Evolutionary conservation across 2,329 filamentous ascomycete species (phyloP).

Genomic region (Atkinsonella texensis): DNA sequence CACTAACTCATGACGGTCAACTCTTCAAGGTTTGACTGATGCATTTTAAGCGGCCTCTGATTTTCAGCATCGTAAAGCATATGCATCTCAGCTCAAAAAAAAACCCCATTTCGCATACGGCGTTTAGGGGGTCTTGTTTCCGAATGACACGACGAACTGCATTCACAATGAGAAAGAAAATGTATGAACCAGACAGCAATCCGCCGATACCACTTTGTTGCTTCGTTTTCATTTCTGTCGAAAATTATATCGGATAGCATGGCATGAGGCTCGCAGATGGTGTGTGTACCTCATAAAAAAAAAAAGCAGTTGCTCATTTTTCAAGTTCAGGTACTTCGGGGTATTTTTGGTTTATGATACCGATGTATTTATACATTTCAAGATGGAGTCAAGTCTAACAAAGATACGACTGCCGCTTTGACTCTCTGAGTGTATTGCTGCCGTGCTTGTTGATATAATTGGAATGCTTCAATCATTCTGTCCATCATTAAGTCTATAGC

Average conservation of each 20-base stretch:
- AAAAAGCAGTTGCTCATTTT: not conserved
- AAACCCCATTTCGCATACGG: slow-evolving; percentile 6
- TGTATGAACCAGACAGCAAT: not conserved
- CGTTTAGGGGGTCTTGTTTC: slow-evolving; percentile 6
- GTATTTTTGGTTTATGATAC: not conserved
- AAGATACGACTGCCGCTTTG: not conserved
- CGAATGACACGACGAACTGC: not conserved
- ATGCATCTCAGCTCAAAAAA: slow-evolving; percentile 12
- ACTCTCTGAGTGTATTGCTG: too few relatives aligned
- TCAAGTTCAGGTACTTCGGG: not conserved
- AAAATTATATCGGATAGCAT: not conserved
- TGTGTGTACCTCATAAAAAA: not conserved
- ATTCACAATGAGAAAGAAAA: not conserved
- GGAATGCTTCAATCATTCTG: too few relatives aligned
- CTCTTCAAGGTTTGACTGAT: not conserved
- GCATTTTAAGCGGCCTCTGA: not conserved
- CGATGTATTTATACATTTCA: not conserved
- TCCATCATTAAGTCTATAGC: too few relatives aligned
- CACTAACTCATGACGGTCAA: not conserved
- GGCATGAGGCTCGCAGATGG: not conserved
- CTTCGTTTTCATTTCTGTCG: not conserved
- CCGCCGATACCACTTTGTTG: slow-evolving; percentile 3
- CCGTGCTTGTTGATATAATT: too few relatives aligned
- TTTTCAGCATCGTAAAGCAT: slow-evolving; percentile 4
- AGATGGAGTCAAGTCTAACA: not conserved